A percentile compares a stretch with the other conserved stretches of the same genome.
phyloP scores from a whole-genome alignment of 164 flowering plant species.

The Annona squamosa region DNA sequence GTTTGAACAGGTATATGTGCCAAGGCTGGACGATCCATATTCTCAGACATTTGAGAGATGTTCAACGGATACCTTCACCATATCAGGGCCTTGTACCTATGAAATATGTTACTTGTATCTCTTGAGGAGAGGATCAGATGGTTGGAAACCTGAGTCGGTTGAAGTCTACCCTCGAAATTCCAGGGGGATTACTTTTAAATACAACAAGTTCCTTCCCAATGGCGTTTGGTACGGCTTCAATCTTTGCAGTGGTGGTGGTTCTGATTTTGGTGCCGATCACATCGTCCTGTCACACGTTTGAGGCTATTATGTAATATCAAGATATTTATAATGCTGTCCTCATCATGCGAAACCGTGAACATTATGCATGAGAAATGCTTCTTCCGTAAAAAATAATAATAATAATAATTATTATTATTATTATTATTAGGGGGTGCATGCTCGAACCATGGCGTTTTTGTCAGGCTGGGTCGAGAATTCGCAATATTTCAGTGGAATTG shows the following conservation, averaged over 20 bases:
- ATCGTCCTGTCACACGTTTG: slow-evolving; percentile 1
- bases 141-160: slow-evolving; percentile 60
- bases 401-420: too few species aligned
- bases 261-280: background rate
- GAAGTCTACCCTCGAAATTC: slow-evolving; percentile 26
- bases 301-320: background rate
- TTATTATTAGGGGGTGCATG: background rate
- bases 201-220: slow-evolving; percentile 39
- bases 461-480: too few species aligned
- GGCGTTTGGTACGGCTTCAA: slow-evolving; percentile 62
- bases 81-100: slow-evolving; percentile 60
- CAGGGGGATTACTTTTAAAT: slow-evolving; percentile 31
- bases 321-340: background rate
- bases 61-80: slow-evolving; percentile 59
- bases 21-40: slow-evolving; percentile 65
- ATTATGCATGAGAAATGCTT: background rate
- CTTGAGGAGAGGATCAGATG: slow-evolving; percentile 52
- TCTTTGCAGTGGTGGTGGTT: slow-evolving; percentile 21
- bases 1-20: slow-evolving; percentile 50
- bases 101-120: slow-evolving; percentile 54
- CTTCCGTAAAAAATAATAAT: too few species aligned
- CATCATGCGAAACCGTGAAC: background rate
- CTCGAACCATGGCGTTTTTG: background rate
- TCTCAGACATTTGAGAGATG: slow-evolving; percentile 60
- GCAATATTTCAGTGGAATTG: too few species aligned